phyloP scores from a whole-genome alignment of 768 basidiomycete genomes.

The Kwoniella newhampshirensis region DNA sequence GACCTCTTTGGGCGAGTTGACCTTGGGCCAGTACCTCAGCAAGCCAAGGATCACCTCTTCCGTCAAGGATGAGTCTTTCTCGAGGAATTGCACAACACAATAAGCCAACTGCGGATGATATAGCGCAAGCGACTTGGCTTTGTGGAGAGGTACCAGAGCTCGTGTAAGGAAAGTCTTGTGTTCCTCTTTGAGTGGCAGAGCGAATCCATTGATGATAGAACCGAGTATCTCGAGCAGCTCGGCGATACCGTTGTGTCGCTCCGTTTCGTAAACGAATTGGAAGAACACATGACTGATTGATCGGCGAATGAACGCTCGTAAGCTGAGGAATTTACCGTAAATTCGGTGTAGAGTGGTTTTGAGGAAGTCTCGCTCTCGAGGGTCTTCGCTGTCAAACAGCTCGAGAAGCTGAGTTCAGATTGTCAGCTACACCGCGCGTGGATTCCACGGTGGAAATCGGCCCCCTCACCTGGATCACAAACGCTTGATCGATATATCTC shows the following conservation, averaged over 20 bases:
- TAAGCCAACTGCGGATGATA: conserved; percentile 99
- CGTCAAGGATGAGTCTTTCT: conserved; percentile 87
- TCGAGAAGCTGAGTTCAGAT: conserved; percentile 71
- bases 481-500: conserved; percentile 92
- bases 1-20: conserved; percentile 98
- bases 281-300: conserved; percentile 99
- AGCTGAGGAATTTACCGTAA: conserved; percentile 98
- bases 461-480: conserved; percentile 74
- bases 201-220: conserved; percentile 99
- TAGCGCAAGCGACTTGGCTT: conserved; percentile 93
- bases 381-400: conserved; percentile 97
- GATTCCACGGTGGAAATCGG: too few relatives aligned
- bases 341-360: conserved; percentile 99
- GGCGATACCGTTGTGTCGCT: conserved; percentile 98
- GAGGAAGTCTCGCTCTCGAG: conserved; percentile 96
- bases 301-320: conserved; percentile 95
- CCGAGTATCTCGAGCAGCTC: conserved; percentile 97
- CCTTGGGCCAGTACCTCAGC: conserved; percentile 98
- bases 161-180: conserved; percentile 97
- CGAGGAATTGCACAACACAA: conserved; percentile 97
- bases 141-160: conserved; percentile 91
- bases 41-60: conserved; percentile 95
- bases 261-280: conserved; percentile 97
- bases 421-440: too few relatives aligned
- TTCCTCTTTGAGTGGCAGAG: conserved; percentile 94